phyloP scores from a whole-genome alignment of 2,329 filamentous ascomycete species.

The Sclerotinia trifoliorum region DNA sequence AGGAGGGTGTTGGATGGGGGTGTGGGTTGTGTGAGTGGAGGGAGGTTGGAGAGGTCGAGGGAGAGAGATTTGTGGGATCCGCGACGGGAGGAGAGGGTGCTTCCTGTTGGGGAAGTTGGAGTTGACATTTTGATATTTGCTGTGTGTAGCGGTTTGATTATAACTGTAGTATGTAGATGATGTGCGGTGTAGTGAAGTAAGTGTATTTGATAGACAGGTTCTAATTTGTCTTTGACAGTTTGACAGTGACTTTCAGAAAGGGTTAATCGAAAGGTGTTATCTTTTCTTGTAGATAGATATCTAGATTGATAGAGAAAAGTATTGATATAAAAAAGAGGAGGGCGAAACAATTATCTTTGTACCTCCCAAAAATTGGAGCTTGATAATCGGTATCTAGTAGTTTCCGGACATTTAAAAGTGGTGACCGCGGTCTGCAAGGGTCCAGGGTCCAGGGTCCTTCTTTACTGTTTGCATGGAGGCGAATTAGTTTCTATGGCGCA shows the following conservation, averaged over 20 bases:
- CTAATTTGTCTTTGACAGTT: neutral
- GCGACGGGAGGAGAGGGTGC: slow-evolving; percentile 31
- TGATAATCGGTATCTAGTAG: slow-evolving; percentile 8
- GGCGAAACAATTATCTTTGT: slow-evolving; percentile 18
- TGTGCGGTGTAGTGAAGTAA: slow-evolving; percentile 4
- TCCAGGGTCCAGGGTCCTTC: neutral
- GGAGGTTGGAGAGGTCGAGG: slow-evolving; percentile 71
- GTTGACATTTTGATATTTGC: slow-evolving; percentile 21
- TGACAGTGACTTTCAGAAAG: neutral
- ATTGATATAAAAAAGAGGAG: neutral
- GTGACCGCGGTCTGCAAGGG: neutral
- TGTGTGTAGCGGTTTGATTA: neutral
- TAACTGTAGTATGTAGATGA: neutral
- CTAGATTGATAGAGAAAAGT: neutral
- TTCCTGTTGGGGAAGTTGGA: slow-evolving; percentile 22
- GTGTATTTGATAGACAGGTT: slow-evolving; percentile 8
- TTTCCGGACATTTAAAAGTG: slow-evolving; percentile 20
- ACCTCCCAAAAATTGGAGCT: slow-evolving; percentile 9
- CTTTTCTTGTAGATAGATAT: neutral
- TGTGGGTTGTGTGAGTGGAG: slow-evolving; percentile 67
- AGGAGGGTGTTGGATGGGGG: slow-evolving; percentile 80
- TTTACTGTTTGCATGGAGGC: slow-evolving; percentile 17
- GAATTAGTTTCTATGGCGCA: slow-evolving; percentile 3
- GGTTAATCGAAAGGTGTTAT: no score
- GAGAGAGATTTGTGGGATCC: slow-evolving; percentile 51